Evolutionary conservation across 2,329 filamentous ascomycete genomes (phyloP).

Genomic region (Fusarium annulatum): DNA sequence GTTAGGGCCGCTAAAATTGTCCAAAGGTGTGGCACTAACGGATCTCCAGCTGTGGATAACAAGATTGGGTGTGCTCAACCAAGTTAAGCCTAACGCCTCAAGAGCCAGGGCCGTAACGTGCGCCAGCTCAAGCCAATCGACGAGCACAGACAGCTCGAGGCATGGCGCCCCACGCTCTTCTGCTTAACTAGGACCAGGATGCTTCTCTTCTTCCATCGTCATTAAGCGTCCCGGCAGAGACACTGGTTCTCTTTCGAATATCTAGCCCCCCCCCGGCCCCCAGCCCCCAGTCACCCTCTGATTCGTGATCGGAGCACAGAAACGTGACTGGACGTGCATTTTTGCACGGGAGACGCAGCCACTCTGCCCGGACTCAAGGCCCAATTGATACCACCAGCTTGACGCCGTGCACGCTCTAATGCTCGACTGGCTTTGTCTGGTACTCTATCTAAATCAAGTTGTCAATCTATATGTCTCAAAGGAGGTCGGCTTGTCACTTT

Average conservation of each 20-base stretch:
- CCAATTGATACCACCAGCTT: slow-evolving; percentile 22
- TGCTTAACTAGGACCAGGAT: slow-evolving; percentile 12
- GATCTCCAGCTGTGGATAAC: slow-evolving; percentile 17
- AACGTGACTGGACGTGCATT: slow-evolving; percentile 39
- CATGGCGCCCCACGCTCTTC: slow-evolving; percentile 31
- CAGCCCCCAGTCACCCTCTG: background rate
- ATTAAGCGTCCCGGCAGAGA: slow-evolving; percentile 24
- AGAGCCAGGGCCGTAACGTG: slow-evolving; percentile 32
- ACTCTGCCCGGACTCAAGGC: slow-evolving; percentile 11
- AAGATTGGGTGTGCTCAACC: slow-evolving; percentile 26
- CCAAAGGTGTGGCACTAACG: slow-evolving; percentile 32
- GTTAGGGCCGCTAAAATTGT: slow-evolving; percentile 47
- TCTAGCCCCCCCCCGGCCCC: background rate
- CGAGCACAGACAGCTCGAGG: slow-evolving; percentile 29
- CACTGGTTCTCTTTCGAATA: slow-evolving; percentile 16
- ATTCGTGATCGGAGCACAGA: slow-evolving; percentile 32
- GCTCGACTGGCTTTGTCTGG: slow-evolving; percentile 7
- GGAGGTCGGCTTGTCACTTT: background rate
- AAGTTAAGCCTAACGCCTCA: slow-evolving; percentile 34
- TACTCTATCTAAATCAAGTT: slow-evolving; percentile 11
- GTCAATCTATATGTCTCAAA: slow-evolving; percentile 16
- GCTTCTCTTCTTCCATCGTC: slow-evolving; percentile 26
- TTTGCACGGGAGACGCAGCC: slow-evolving; percentile 34
- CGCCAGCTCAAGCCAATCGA: slow-evolving; percentile 31
- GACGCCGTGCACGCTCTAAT: slow-evolving; percentile 26